Evolutionary conservation across 1,139 yeast species (phyloP).

Genomic region (Debaryomyces sp.): DNA sequence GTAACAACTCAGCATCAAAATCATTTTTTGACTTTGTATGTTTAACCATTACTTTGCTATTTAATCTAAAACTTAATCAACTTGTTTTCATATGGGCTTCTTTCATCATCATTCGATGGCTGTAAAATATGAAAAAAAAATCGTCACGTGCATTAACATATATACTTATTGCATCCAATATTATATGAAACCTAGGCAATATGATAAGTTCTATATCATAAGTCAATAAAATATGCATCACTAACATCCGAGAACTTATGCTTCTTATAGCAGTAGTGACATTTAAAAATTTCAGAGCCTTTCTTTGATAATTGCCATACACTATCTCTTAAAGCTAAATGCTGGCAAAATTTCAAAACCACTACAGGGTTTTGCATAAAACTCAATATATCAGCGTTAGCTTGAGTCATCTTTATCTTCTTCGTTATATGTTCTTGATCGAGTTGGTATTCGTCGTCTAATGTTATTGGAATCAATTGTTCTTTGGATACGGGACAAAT

Average conservation of each 20-base stretch:
- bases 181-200: not conserved
- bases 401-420: slow-evolving; percentile 22
- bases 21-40: slow-evolving; percentile 8
- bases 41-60: slow-evolving; percentile 10
- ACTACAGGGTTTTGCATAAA: slow-evolving; percentile 40
- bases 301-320: slow-evolving; percentile 48
- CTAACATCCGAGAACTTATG: slow-evolving; percentile 45
- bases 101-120: slow-evolving; percentile 2
- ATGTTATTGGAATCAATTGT: slow-evolving; percentile 52
- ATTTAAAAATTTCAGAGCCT: slow-evolving; percentile 47
- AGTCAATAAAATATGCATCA: slow-evolving; percentile 49
- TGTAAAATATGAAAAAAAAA: not conserved
- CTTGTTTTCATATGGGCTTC: no score
- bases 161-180: not conserved
- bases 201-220: slow-evolving; percentile 15
- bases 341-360: slow-evolving; percentile 46
- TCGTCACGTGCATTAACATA: slow-evolving; percentile 1
- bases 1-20: slow-evolving; percentile 10
- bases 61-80: not conserved
- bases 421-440: slow-evolving; percentile 21
- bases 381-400: slow-evolving; percentile 6
- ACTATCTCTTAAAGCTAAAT: slow-evolving; percentile 48
- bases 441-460: slow-evolving; percentile 11
- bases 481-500: slow-evolving; percentile 92
- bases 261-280: slow-evolving; percentile 53